Conservation (phyloP, 2,329 filamentous ascomycete species). For the Pleurostoma richardsiae region DNA sequence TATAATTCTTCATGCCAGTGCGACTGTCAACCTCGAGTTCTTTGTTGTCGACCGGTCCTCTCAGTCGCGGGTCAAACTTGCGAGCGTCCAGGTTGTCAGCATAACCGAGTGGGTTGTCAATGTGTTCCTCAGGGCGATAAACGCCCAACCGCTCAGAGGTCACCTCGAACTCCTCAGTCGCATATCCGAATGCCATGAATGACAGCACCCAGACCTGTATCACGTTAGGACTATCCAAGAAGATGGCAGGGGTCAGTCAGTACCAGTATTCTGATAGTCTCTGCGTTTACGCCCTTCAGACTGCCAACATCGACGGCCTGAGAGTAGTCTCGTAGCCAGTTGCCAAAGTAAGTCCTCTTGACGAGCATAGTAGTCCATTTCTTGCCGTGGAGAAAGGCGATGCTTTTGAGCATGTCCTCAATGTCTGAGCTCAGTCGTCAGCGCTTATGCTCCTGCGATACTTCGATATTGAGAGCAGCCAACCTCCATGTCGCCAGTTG, state of each 20-base stretch:
- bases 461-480: constrained; percentile 21
- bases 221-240: too few species aligned
- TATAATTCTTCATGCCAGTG: constrained; percentile 99
- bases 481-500: constrained; percentile 63
- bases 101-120: constrained; percentile 79
- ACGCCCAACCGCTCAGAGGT: constrained; percentile 74
- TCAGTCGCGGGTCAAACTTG: constrained; percentile 73
- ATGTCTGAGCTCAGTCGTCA: constrained; percentile 49
- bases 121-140: constrained; percentile 72
- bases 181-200: constrained; percentile 78
- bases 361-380: constrained; percentile 81
- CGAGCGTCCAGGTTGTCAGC: constrained; percentile 83
- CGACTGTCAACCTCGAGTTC: constrained; percentile 69
- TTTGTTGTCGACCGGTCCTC: constrained; percentile 67
- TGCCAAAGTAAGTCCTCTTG: constrained; percentile 77
- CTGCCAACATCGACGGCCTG: constrained; percentile 79
- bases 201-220: constrained; percentile 66
- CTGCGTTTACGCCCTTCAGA: constrained; percentile 71
- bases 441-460: not conserved
- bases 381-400: constrained; percentile 73
- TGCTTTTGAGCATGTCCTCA: constrained; percentile 73
- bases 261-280: constrained; percentile 66
- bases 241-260: too few species aligned
- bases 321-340: constrained; percentile 83
- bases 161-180: constrained; percentile 81